Base-by-base conservation (phyloP, 2,329 filamentous ascomycete species). In the Fusarium tupiense region DNA sequence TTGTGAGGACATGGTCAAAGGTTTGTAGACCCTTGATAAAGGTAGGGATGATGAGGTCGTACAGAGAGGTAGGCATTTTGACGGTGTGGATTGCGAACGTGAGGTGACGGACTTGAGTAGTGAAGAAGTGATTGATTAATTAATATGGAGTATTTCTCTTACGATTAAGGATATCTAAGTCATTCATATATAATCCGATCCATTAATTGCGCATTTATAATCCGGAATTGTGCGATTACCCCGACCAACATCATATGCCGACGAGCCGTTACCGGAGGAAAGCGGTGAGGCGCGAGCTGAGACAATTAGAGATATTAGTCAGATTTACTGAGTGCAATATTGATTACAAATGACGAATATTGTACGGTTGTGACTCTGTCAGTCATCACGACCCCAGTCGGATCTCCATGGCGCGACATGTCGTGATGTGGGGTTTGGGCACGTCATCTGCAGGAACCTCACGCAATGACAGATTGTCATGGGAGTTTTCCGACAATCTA, bases 371-470 rank as follows among this genome's bases (percentile, higher is more conserved):
- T 41, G 37, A 24, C 29, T 5, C 26, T 20, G 19, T 33, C 8
- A 20, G 22, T 16, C 17, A 12, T 29, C 20, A n/a, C 22, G 14
- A 50, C 31, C 41, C 29, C 6, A 17, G 56, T 37, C 31, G 4
- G 29, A 5, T 10, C 22, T 11, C 3, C 7, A 52, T 60, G 33
- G 57, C 43, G 43, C 33, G n/a, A 60, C 24, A 33, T 56, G 52
- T 52, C 54, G 56, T 50, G 61, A 37, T 54, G 29, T 61, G 35
- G 46, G 59, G 29, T 54, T 54, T 17, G 35, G 35, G 26, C 57
- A 60, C 57, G 57, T 37, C 57, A 60, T 60, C 33, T 49, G 57
- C 57, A 60, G 57, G 57, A 60, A 60, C 57, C 20, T 60, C 43
- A 20, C 57, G 57, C 44, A 60, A 60, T 19, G 6, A 20, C 43